Evolutionary conservation across 495 filamentous ascomycete species (phyloP), one percentile per base, ranked within the genome.

Genomic region (Corynascus novoguineensis): DNA sequence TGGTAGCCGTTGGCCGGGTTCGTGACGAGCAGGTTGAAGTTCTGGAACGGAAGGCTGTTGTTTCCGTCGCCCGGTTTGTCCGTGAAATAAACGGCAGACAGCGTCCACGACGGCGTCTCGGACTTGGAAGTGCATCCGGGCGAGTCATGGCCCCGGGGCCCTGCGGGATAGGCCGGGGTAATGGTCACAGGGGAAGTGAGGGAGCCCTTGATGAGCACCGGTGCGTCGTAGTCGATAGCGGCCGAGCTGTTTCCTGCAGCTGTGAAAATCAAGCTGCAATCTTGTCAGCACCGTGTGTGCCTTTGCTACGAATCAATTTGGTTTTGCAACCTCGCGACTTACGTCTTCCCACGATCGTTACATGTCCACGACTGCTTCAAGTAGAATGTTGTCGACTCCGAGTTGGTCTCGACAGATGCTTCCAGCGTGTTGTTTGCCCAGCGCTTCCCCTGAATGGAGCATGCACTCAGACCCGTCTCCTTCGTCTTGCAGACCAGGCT

Each of bases 1-100:
- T 65, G 45, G 50, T 71, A 67, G 17, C 59, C 68, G 24, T 49
- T 68, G 29, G 55, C 52, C 5, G 49, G 28, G 45, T 68, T 71
- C 47, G 38, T 58, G 19, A 69, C 17, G 8, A 60, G 34, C 4
- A 69, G 10, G 47, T 58, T 58, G 55, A 69, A 56, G 31, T 35
- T 58, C 17, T 56, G 45, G 5, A 52, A 57, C 2, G 53, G 25
- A 1, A 45, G 10, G 22, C 46, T 32, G 11, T 25, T 17, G 14
- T 55, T n/a, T 3, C 65, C 63, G 10, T 64, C 61, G 2, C 57
- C 65, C 0, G 52, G 47, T 41, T 62, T 40, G 41, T 68, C 61
- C 17, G 52, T 24, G 46, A 59, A 67, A 25, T 42, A 45, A 8
- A 64, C 58, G 0, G 34, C 4, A 0, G 56, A 53, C 4, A 65